Evolutionary conservation across 129 eudicot species (phyloP).

Genomic region (Cynara cardunculus): DNA sequence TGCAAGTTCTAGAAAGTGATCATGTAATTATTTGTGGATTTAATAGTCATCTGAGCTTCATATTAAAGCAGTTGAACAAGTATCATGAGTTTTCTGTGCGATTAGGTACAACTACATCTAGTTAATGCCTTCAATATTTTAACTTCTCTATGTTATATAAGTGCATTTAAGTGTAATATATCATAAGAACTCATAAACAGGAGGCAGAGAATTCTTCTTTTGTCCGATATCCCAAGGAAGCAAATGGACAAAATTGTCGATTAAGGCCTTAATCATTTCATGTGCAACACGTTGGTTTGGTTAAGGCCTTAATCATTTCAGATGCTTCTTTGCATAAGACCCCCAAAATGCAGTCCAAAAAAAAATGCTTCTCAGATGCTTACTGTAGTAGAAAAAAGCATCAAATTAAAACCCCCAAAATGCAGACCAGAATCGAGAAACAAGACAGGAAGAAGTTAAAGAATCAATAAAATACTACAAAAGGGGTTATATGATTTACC

Average conservation of each 20-base stretch:
- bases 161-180: constrained; percentile 7
- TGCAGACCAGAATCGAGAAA: too few species aligned
- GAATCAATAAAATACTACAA: too few species aligned
- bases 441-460: too few species aligned
- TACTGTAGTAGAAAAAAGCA: too few species aligned
- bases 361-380: too few species aligned
- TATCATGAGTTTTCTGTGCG: constrained; percentile 94
- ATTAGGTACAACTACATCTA: constrained; percentile 88
- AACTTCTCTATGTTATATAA: neutral
- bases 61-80: constrained; percentile 84
- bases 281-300: too few species aligned
- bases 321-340: too few species aligned
- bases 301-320: too few species aligned
- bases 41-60: constrained; percentile 79
- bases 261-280: too few species aligned
- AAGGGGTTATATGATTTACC: too few species aligned
- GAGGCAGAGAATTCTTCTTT: constrained; percentile 94
- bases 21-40: constrained; percentile 95
- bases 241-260: constrained; percentile 83
- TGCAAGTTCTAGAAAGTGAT: constrained; percentile 89
- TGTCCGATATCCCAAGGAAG: constrained; percentile 93
- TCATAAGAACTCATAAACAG: constrained; percentile 32
- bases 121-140: constrained; percentile 45
- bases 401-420: too few species aligned
- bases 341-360: too few species aligned